Base-by-base conservation (phyloP, 2,329 filamentous ascomycete genomes). In the Rutstroemia sp. region DNA sequence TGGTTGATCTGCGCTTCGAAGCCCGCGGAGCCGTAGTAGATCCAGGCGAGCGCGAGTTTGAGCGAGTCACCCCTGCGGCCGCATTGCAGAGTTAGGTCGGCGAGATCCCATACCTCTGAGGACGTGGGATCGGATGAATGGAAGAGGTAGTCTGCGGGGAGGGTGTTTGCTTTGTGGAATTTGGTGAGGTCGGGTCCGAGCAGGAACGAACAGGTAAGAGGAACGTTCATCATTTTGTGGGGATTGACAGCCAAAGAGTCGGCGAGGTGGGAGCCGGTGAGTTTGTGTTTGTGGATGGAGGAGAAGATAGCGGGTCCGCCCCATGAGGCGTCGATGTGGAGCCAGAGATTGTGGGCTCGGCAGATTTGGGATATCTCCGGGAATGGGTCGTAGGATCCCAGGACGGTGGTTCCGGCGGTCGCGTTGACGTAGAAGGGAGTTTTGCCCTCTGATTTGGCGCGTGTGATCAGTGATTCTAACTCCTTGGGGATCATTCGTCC, bases 151-250 rank as follows among this genome's bases (percentile, higher is more conserved):
- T 88, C 90, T 0, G 92, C 94, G 0, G 86, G 86, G 2, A 96
- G 79, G 2, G 88, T 95, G 73, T 96, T 96, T 12, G 91, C 91
- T 48, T 73, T 76, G 70, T 94, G 87, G 70, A 97, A 95, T 23
- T 86, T 74, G 56, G 78, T 76, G 68, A 95, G 73, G 69, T 97
- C 92, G 2, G 81, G 80, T 0, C 83, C 86, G 12, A 99, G 79
- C 4, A 99, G 79, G 74, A 95, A 96, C 0, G 87, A 92, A 73
- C 92, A 97, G 0, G 92, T 96, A 42, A 95, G 75, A 0, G 94
- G 92, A 2, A 90, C 88, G 57, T 89, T 89, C 68, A 97, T 81
- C 94, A 97, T 97, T 75, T 97, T 97, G 75, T 99, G 94, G 57
- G 94, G 92, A 71, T 95, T 97, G 54, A 96, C 81, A 2, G 91